Base-by-base conservation (phyloP, 805 yeast species). In the Lipomyces yamadae region DNA sequence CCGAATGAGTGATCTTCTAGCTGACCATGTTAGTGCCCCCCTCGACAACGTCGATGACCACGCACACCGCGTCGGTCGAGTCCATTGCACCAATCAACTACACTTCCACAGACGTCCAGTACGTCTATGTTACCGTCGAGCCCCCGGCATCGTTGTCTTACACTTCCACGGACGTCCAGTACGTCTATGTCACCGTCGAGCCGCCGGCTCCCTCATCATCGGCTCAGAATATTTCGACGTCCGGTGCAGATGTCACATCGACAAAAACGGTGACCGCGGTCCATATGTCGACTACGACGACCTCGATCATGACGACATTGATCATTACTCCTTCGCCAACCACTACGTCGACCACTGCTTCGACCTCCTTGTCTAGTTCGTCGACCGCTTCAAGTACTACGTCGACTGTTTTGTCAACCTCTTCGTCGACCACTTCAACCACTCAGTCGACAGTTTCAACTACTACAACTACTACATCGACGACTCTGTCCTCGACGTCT, bases 101-200 rank as follows among this genome's bases (percentile, higher is more conserved):
- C 60, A 55, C 67, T 18, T 63, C 65, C 13, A 63, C 67, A 24
- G 52, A 54, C 7, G 18, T 35, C 24, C 58, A 56, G 59, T 33
- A 39, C 56, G 64, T 56, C 30, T 62, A 59, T 56, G 65, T 60
- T 10, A 66, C 70, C 50, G 65, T 63, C 58, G 15, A 52, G 37
- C 60, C 67, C 18, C 8, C 24, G 24, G 24, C 24, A 24, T 24
- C 24, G 24, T 24, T 24, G 24, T 24, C 48, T 8, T n/a, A 24
- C 24, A 24, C 24, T 24, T 24, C 24, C 24, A 24, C 24, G 24
- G 24, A 24, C 24, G 24, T 24, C 24, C 24, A 24, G 24, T 24
- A 24, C 56, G 65, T 56, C 24, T 63, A 60, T 58, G 65, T 61
- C 15, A 67, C 70, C 42, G 67, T 63, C 56, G 15, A 53, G 42